Evolutionary conservation across 164 flowering plant species (phyloP).

Genomic region (Tinospora cordifolia): DNA sequence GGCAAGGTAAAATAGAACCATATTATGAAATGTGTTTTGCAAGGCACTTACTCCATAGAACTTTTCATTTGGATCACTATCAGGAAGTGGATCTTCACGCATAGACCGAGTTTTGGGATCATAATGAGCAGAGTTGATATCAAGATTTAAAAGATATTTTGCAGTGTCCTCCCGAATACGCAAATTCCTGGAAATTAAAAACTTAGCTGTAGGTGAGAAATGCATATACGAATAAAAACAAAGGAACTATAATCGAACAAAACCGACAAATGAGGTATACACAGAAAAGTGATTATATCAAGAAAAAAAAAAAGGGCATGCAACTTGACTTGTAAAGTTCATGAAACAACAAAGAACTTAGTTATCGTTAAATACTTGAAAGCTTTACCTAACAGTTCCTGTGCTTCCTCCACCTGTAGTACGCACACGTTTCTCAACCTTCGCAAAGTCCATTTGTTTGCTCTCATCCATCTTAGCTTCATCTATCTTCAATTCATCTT

Average conservation of each 20-base stretch:
- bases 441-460: conserved; percentile 87
- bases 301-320: neutral
- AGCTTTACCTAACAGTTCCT: conserved; percentile 78
- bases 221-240: neutral
- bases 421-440: conserved; percentile 98
- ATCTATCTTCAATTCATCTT: conserved; percentile 64
- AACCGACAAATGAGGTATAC: neutral
- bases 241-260: neutral
- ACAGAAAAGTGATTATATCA: neutral
- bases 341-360: neutral
- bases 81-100: conserved; percentile 95
- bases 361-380: neutral
- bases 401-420: conserved; percentile 98
- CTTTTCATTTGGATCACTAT: conserved; percentile 79
- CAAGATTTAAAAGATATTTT: conserved; percentile 82
- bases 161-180: conserved; percentile 96
- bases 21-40: neutral
- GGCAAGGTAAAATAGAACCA: neutral
- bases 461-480: conserved; percentile 93
- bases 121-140: conserved; percentile 78
- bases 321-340: neutral
- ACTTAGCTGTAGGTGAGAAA: neutral
- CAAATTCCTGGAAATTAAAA: conserved; percentile 42
- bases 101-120: conserved; percentile 88
- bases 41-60: conserved; percentile 47